Evolutionary conservation across 2,329 filamentous ascomycete genomes (phyloP).

Genomic region (Orbilia quercus): DNA sequence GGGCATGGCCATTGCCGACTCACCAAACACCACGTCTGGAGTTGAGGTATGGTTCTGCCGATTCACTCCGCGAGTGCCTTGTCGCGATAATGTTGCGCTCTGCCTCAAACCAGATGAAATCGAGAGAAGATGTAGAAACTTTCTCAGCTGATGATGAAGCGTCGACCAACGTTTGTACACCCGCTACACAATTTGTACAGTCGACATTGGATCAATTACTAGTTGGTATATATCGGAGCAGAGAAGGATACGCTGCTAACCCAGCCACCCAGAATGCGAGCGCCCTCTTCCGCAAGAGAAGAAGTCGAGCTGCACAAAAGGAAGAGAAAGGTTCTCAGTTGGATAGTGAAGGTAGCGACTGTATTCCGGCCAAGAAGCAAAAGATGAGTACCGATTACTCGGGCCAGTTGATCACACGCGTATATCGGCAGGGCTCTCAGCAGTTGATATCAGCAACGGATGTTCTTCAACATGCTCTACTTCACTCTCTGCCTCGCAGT

Average conservation of each 20-base stretch:
- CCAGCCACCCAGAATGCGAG: conserved; percentile 24
- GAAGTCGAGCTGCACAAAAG: conserved; percentile 7
- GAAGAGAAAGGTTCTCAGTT: neutral
- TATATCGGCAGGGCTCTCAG: conserved; percentile 45
- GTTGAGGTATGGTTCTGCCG: conserved; percentile 16
- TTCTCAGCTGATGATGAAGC: conserved; percentile 43
- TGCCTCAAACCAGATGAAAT: conserved; percentile 30
- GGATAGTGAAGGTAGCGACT: conserved; percentile 2
- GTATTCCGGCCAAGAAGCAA: conserved; percentile 20
- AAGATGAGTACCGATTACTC: conserved; percentile 12
- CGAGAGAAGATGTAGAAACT: neutral
- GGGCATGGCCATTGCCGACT: conserved; percentile 43
- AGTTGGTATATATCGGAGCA: conserved; percentile 45
- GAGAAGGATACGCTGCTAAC: conserved; percentile 47
- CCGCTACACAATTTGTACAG: conserved; percentile 26
- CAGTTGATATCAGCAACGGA: conserved; percentile 32
- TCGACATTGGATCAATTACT: conserved; percentile 30
- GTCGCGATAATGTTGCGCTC: conserved; percentile 32
- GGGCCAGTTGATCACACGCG: conserved; percentile 12
- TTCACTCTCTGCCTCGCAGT: conserved; percentile 39
- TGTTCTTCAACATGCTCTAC: conserved; percentile 45
- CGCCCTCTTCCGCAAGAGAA: conserved; percentile 38
- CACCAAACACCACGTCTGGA: conserved; percentile 33
- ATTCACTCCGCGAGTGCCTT: conserved; percentile 31
- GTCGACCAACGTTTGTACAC: conserved; percentile 19